A percentile compares a stretch with the other conserved stretches of the same genome.
These are phyloP conservation scores for Scedosporium aurantiacum DNA, from an alignment of 2,329 filamentous ascomycete species.

Conservation along the genomic window DNA sequence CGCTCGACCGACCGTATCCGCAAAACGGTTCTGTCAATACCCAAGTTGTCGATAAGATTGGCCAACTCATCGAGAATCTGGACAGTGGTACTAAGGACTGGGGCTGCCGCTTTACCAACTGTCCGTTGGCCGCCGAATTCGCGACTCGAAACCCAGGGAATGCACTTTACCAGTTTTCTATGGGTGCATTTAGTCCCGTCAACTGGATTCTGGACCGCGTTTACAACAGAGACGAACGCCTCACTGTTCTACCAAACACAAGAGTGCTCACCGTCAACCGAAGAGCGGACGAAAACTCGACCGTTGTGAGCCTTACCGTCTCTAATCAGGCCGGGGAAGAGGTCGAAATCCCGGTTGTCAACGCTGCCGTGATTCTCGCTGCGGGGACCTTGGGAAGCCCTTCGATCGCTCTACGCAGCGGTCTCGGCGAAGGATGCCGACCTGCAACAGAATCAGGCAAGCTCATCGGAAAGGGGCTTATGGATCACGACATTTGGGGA, in stretches of 20 bases:
- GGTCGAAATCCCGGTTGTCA: not conserved
- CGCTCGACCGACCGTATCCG: not conserved
- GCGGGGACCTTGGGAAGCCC: slow-evolving; percentile 3
- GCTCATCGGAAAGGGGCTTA: slow-evolving; percentile 5
- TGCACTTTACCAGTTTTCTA: slow-evolving; percentile 4
- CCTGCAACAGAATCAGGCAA: not conserved
- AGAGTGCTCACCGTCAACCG: slow-evolving; percentile 1
- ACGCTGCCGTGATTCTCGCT: not conserved
- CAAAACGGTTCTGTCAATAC: not conserved
- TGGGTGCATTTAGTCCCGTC: slow-evolving; percentile 5
- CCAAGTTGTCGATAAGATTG: slow-evolving; percentile 7
- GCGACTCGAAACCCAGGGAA: not conserved
- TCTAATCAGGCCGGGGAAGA: not conserved
- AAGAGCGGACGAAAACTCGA: not conserved
- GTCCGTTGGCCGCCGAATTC: slow-evolving; percentile 2
- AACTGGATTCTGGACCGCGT: slow-evolving; percentile 7
- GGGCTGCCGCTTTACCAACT: not conserved
- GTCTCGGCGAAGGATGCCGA: slow-evolving; percentile 2
- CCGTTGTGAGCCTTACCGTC: not conserved
- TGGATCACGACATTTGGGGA: slow-evolving; percentile 5
- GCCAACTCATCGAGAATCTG: slow-evolving; percentile 6
- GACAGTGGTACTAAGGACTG: slow-evolving; percentile 3
- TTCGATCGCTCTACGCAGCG: slow-evolving; percentile 4
- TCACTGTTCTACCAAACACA: slow-evolving; percentile 5
- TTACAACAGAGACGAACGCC: slow-evolving; percentile 5